These are phyloP conservation scores for Nevesoporus exiguus DNA, from an alignment of 768 basidiomycete species.

Conservation along the genomic window DNA sequence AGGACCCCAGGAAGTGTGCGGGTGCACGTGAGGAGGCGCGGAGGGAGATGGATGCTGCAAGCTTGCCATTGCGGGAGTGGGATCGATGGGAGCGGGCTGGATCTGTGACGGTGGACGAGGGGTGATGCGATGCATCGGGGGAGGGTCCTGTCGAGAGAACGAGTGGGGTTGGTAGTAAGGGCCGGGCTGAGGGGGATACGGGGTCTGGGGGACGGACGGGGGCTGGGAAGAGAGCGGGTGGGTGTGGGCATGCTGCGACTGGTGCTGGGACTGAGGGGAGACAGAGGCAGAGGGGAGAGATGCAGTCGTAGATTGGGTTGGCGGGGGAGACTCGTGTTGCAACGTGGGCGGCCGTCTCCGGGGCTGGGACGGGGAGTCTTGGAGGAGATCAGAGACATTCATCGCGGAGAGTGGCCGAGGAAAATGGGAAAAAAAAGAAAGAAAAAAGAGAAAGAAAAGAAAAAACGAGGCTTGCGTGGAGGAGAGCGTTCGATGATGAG, in stretches of 20 bases:
- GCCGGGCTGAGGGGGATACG: conserved; percentile 25
- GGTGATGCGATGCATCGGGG: conserved; percentile 29
- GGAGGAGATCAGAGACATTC: conserved; percentile 68
- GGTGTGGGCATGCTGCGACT: conserved; percentile 25
- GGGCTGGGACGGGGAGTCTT: conserved; percentile 67
- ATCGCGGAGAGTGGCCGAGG: conserved; percentile 30
- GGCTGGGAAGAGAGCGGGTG: conserved; percentile 15
- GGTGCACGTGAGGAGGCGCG: conserved; percentile 31
- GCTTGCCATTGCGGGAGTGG: conserved; percentile 32
- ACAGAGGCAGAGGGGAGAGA: conserved; percentile 27
- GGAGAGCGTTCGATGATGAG: conserved; percentile 19
- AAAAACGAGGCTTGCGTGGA: conserved; percentile 2
- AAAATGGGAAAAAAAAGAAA: background rate
- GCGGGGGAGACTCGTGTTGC: conserved; percentile 24
- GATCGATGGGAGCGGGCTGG: conserved; percentile 24
- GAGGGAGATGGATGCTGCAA: conserved; percentile 31
- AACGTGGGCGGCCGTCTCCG: conserved; percentile 29
- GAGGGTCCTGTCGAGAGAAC: conserved; percentile 16
- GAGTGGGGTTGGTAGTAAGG: conserved; percentile 19
- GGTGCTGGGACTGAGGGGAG: conserved; percentile 32
- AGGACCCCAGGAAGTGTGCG: conserved; percentile 33
- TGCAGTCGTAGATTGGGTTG: conserved; percentile 26
- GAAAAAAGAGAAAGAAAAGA: background rate
- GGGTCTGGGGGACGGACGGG: conserved; percentile 14
- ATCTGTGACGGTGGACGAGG: conserved; percentile 33